A percentile compares a stretch with the other conserved stretches of the same genome.
These are phyloP conservation scores for Fusarium compactum DNA, from an alignment of 2,329 filamentous ascomycete species.

Conservation along the genomic window DNA sequence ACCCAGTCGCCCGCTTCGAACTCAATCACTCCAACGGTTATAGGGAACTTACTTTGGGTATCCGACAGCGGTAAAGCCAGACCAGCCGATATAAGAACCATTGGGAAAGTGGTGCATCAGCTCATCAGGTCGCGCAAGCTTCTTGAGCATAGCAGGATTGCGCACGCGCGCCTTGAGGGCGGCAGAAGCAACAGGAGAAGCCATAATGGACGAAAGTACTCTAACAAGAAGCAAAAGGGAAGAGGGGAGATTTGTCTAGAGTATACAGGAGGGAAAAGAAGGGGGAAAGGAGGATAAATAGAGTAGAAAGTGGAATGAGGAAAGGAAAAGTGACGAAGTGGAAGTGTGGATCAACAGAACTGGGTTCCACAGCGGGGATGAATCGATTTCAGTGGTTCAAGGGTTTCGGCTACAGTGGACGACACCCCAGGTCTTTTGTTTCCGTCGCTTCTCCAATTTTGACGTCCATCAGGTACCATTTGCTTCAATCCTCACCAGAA, in stretches of 20 bases:
- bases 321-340: conserved; percentile 39
- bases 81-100: conserved; percentile 90
- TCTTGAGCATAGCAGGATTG: conserved; percentile 81
- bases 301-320: conserved; percentile 8
- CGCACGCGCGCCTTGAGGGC: conserved; percentile 81
- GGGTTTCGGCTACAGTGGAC: conserved; percentile 25
- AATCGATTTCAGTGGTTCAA: conserved; percentile 14
- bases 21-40: not conserved
- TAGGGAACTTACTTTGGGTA: conserved; percentile 75
- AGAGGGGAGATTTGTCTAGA: conserved; percentile 40
- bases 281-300: conserved; percentile 29
- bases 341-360: conserved; percentile 38
- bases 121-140: conserved; percentile 83
- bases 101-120: conserved; percentile 85
- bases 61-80: conserved; percentile 89
- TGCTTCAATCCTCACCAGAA: too few relatives aligned
- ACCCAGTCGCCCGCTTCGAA: not conserved
- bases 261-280: not conserved
- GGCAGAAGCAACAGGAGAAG: conserved; percentile 71
- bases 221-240: conserved; percentile 20
- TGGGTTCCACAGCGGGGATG: conserved; percentile 30
- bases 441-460: too few relatives aligned
- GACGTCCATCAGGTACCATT: too few relatives aligned
- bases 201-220: conserved; percentile 52
- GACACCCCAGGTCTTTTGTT: not conserved